A percentile compares a stretch with the other conserved stretches of the same genome.
Evolutionary conservation across 129 eudicot species (phyloP).

Genomic region (Arctium lappa): DNA sequence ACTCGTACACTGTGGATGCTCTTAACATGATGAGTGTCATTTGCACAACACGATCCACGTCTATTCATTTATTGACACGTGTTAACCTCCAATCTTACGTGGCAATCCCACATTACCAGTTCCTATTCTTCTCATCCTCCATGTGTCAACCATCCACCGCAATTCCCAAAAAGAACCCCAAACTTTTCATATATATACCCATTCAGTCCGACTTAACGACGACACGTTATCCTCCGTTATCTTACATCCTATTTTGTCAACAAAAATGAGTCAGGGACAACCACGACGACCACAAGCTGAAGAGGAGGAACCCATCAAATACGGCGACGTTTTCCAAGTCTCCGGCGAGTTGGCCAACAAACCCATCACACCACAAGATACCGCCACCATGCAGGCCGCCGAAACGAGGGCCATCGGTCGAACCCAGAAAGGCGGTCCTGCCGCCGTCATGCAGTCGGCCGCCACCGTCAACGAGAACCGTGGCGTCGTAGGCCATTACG

Average conservation of each 20-base stretch:
- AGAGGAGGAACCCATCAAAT: conserved; percentile 36
- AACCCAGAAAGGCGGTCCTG: conserved; percentile 55
- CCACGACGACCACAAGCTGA: conserved; percentile 24
- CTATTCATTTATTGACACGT: not conserved
- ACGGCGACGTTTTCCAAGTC: conserved; percentile 62
- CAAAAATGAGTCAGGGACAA: conserved; percentile 41
- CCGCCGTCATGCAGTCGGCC: conserved; percentile 64
- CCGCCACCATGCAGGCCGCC: conserved; percentile 67
- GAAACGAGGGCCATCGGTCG: conserved; percentile 49
- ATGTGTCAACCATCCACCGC: not conserved
- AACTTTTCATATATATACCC: not conserved
- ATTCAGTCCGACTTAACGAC: not conserved
- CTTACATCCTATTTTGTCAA: not conserved
- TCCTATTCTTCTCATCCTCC: not conserved
- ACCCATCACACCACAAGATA: conserved; percentile 60
- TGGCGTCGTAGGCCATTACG: conserved; percentile 44
- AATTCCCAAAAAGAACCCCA: not conserved
- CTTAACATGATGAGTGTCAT: not conserved
- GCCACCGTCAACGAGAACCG: conserved; percentile 45
- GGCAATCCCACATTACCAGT: not conserved
- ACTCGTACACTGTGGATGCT: no score
- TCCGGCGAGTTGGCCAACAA: conserved; percentile 45
- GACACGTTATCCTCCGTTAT: not conserved
- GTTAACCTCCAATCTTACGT: not conserved
- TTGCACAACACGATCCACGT: not conserved